phyloP scores from a whole-genome alignment of 2,329 filamentous ascomycete species.

The Ophidiomyces ophidiicola region DNA sequence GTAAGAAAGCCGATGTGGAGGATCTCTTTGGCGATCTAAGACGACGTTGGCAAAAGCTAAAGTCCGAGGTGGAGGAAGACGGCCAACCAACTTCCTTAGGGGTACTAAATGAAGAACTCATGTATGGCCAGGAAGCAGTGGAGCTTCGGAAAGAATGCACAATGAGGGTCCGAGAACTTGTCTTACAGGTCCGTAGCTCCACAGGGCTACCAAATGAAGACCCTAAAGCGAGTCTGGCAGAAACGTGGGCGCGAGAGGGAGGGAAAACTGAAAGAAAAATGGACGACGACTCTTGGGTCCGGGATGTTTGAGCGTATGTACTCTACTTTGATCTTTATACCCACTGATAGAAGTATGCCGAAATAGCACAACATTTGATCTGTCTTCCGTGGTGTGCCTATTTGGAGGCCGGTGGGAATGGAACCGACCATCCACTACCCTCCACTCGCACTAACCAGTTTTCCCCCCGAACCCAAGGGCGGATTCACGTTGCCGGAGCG shows the following conservation, averaged over 20 bases:
- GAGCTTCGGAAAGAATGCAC: conserved; percentile 70
- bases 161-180: conserved; percentile 61
- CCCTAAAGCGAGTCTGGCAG: conserved; percentile 59
- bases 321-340: not conserved
- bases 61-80: conserved; percentile 39
- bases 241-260: conserved; percentile 61
- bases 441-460: too few relatives aligned
- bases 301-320: conserved; percentile 37
- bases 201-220: conserved; percentile 71
- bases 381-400: too few relatives aligned
- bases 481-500: too few relatives aligned
- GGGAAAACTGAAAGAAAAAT: conserved; percentile 44
- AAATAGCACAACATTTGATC: not conserved
- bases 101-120: conserved; percentile 52
- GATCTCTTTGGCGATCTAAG: conserved; percentile 66
- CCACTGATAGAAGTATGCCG: conserved; percentile 1
- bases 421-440: too few relatives aligned
- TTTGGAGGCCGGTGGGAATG: too few relatives aligned
- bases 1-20: conserved; percentile 62
- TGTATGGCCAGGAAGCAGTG: conserved; percentile 61
- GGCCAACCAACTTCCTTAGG: conserved; percentile 35
- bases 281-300: conserved; percentile 49
- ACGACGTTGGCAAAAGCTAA: conserved; percentile 57
- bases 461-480: too few relatives aligned
- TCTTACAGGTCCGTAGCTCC: conserved; percentile 61